Evolutionary conservation across 345 rosid genomes (phyloP).

Genomic region (Angophora floribunda): DNA sequence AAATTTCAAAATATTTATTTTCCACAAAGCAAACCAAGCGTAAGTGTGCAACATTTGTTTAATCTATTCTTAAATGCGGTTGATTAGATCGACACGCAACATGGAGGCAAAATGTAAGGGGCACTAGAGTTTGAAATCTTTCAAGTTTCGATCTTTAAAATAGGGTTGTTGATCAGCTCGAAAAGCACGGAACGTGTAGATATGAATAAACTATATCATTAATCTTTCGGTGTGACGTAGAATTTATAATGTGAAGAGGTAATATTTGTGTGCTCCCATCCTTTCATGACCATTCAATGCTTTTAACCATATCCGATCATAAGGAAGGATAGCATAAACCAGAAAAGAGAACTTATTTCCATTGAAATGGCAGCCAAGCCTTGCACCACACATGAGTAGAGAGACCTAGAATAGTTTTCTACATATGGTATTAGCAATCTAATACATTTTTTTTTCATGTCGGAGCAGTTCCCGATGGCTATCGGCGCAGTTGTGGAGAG

Average conservation of each 20-base stretch:
- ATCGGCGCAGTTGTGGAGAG: neutral
- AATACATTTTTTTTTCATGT: neutral
- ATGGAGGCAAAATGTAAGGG: neutral
- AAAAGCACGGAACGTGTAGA: neutral
- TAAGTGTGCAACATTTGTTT: too few species aligned
- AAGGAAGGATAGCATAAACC: neutral
- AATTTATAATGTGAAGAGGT: neutral
- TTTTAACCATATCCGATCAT: neutral
- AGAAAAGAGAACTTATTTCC: neutral
- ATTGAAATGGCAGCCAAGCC: neutral
- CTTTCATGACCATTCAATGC: neutral
- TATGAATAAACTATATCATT: too few species aligned
- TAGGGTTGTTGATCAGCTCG: neutral
- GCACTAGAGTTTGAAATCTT: neutral
- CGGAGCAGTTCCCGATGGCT: neutral
- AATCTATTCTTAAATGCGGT: too few species aligned
- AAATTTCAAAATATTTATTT: too few species aligned
- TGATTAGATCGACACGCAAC: too few species aligned
- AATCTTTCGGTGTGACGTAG: neutral
- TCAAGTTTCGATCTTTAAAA: neutral
- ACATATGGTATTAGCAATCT: neutral
- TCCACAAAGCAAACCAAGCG: too few species aligned
- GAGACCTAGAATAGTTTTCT: neutral
- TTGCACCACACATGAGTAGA: neutral
- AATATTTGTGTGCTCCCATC: neutral